phyloP scores from a whole-genome alignment of 805 yeast genomes.

The Saturnispora mendoncae region DNA sequence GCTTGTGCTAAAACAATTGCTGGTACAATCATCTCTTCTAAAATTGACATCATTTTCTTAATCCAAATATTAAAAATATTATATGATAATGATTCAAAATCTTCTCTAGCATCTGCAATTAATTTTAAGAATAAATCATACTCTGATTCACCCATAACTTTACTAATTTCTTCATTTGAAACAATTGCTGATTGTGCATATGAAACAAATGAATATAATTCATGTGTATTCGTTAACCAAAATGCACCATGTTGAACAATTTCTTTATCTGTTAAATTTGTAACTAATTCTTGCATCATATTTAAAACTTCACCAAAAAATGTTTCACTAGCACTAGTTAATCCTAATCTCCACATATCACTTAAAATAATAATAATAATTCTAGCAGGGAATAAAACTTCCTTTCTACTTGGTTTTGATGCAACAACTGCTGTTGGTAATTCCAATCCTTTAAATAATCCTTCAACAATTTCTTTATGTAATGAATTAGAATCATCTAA shows the following conservation, averaged over 20 bases:
- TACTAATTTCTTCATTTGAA: slow-evolving; percentile 69
- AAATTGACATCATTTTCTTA: slow-evolving; percentile 84
- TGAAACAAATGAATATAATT: slow-evolving; percentile 85
- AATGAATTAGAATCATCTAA: slow-evolving; percentile 63
- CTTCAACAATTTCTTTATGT: slow-evolving; percentile 79
- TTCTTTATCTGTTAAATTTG: slow-evolving; percentile 74
- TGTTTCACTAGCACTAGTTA: slow-evolving; percentile 84
- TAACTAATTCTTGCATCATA: slow-evolving; percentile 77
- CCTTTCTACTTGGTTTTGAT: slow-evolving; percentile 74
- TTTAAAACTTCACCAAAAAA: slow-evolving; percentile 84
- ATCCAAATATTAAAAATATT: slow-evolving; percentile 96
- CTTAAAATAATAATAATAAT: slow-evolving; percentile 83
- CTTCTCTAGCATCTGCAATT: slow-evolving; percentile 87
- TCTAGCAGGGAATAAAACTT: slow-evolving; percentile 92
- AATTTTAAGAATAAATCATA: slow-evolving; percentile 81
- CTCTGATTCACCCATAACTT: slow-evolving; percentile 84
- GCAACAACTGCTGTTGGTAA: slow-evolving; percentile 83
- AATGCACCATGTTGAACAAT: slow-evolving; percentile 89
- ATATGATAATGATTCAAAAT: slow-evolving; percentile 84
- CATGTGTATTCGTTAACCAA: slow-evolving; percentile 96
- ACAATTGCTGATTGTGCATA: slow-evolving; percentile 89
- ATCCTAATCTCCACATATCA: slow-evolving; percentile 97
- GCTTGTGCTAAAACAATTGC: slow-evolving; percentile 93
- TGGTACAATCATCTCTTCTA: slow-evolving; percentile 87
- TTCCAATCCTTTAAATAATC: slow-evolving; percentile 73